Conservation (phyloP, 306 rosid genomes). For the Corylus avellana region DNA sequence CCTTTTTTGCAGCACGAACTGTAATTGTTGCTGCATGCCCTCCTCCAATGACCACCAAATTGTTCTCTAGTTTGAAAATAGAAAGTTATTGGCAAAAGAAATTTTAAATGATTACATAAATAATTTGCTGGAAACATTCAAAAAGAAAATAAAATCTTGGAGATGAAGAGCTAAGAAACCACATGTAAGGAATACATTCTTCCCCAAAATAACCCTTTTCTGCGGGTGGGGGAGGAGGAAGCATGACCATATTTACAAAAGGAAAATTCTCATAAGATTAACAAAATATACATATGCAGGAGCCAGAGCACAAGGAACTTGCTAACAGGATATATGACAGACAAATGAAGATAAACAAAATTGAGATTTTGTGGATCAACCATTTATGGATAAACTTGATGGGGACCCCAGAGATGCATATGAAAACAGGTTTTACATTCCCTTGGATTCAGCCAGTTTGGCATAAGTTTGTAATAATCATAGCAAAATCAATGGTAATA, state of each 20-base stretch:
- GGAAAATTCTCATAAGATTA: neutral
- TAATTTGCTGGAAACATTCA: neutral
- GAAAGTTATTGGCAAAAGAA: conserved; percentile 24
- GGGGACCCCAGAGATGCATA: neutral
- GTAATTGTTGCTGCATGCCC: conserved; percentile 85
- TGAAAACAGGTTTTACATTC: neutral
- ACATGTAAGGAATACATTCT: neutral
- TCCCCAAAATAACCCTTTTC: neutral
- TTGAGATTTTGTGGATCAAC: neutral
- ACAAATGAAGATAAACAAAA: neutral
- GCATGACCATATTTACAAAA: neutral
- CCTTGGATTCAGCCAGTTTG: neutral
- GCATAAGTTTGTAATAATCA: neutral
- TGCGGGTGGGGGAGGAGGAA: neutral
- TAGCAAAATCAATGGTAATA: neutral
- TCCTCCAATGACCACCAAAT: conserved; percentile 81
- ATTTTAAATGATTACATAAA: neutral
- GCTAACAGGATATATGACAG: neutral
- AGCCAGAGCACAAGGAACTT: neutral
- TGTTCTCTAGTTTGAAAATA: conserved; percentile 52
- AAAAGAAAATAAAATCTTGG: neutral
- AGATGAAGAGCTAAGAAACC: neutral
- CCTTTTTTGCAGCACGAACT: conserved; percentile 76
- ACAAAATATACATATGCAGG: neutral
- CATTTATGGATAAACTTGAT: neutral